Conservation (phyloP, 768 basidiomycete genomes). For the Pholiota microspora region DNA sequence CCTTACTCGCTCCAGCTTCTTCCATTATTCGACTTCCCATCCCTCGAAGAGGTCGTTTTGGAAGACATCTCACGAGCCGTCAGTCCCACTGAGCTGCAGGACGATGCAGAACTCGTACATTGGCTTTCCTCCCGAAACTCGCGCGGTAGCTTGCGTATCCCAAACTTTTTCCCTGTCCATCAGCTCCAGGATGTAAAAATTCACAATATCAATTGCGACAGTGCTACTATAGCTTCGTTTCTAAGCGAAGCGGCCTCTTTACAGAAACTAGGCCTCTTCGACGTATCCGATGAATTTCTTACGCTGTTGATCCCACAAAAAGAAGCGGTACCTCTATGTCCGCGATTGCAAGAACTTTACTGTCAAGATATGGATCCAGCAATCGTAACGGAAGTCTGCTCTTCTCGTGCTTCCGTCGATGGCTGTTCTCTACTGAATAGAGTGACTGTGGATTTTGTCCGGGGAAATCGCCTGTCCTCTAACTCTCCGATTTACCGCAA, state of each 20-base stretch:
- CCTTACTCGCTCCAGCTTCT: constrained; percentile 23
- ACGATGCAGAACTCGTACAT: constrained; percentile 35
- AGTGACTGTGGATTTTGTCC: constrained; percentile 18
- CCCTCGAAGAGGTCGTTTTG: constrained; percentile 34
- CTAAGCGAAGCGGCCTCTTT: constrained; percentile 26
- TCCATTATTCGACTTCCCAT: constrained; percentile 30
- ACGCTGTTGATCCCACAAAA: constrained; percentile 12
- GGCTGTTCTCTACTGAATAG: constrained; percentile 12
- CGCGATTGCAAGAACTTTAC: constrained; percentile 22
- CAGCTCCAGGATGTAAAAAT: constrained; percentile 29
- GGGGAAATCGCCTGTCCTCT: constrained; percentile 1
- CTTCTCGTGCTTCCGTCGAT: constrained; percentile 11
- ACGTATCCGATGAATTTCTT: constrained; percentile 24
- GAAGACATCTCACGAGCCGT: constrained; percentile 46
- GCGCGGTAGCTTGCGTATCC: constrained; percentile 2
- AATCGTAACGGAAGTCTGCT: constrained; percentile 17
- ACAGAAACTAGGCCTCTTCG: constrained; percentile 18
- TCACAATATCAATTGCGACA: constrained; percentile 23
- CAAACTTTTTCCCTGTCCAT: constrained; percentile 21
- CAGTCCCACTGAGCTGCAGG: constrained; percentile 28
- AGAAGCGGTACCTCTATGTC: constrained; percentile 14
- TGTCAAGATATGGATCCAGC: constrained; percentile 27
- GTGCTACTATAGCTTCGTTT: constrained; percentile 21
- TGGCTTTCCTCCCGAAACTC: constrained; percentile 22
- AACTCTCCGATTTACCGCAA: background rate